Evolutionary conservation across 768 basidiomycete genomes (phyloP).

Genomic region (Podaxis sp.): DNA sequence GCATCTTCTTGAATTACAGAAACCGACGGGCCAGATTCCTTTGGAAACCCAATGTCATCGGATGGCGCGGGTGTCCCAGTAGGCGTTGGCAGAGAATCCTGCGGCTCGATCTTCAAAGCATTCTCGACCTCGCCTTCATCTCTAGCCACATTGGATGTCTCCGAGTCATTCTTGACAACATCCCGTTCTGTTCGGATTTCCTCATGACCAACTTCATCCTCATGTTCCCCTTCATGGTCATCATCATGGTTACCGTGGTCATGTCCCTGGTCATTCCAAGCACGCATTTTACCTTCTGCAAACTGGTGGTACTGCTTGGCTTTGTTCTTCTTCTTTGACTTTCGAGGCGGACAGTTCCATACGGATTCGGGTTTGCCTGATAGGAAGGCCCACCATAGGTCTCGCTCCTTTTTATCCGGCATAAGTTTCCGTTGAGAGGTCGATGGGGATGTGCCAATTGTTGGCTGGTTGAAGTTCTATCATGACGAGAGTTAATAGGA

Average conservation of each 20-base stretch:
- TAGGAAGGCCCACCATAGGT: constrained; percentile 79
- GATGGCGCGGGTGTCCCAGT: constrained; percentile 34
- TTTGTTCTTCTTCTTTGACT: constrained; percentile 26
- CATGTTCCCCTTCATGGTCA: no score
- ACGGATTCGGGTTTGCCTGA: constrained; percentile 64
- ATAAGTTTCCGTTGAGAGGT: constrained; percentile 36
- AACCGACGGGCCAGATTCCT: background rate
- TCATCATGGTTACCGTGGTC: background rate
- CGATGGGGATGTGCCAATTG: constrained; percentile 41
- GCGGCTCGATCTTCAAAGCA: constrained; percentile 29
- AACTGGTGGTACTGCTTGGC: constrained; percentile 17
- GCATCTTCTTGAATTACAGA: background rate
- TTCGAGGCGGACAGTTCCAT: constrained; percentile 57
- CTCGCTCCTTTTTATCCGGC: constrained; percentile 71
- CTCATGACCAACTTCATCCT: constrained; percentile 29
- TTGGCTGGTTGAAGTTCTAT: constrained; percentile 69
- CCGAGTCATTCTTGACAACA: background rate
- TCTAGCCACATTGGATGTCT: constrained; percentile 18
- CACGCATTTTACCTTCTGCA: constrained; percentile 31
- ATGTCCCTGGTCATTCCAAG: constrained; percentile 31
- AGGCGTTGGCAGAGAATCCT: constrained; percentile 41
- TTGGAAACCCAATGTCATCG: constrained; percentile 19
- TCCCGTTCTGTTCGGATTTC: background rate
- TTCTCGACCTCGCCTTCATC: constrained; percentile 44
- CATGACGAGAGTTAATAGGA: constrained; percentile 1